Conservation (phyloP, 345 rosid species). For the Aurinia saxatilis region DNA sequence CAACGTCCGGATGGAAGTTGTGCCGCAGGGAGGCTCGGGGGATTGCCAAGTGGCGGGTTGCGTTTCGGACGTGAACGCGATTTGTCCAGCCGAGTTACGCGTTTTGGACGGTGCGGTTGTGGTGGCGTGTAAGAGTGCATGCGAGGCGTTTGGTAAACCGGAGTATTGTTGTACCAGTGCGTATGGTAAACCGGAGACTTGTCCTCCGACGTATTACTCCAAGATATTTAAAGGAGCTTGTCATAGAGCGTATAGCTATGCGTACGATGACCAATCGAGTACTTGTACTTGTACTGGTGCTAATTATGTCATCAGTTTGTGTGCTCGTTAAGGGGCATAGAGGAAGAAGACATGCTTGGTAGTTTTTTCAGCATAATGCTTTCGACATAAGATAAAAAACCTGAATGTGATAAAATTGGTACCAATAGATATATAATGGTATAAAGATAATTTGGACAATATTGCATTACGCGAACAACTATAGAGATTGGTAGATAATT, state of each 20-base stretch:
- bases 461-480: too few species aligned
- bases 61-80: slow-evolving; percentile 49
- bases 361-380: too few species aligned
- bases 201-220: slow-evolving; percentile 61
- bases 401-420: too few species aligned
- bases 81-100: slow-evolving; percentile 57
- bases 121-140: slow-evolving; percentile 87
- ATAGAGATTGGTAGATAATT: too few species aligned
- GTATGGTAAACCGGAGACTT: slow-evolving; percentile 49
- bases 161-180: slow-evolving; percentile 79
- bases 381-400: too few species aligned
- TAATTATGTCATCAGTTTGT: slow-evolving; percentile 63
- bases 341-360: too few species aligned
- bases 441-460: too few species aligned
- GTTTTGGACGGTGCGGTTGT: slow-evolving; percentile 31
- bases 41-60: slow-evolving; percentile 72
- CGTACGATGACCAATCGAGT: slow-evolving; percentile 81
- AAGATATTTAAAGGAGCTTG: slow-evolving; percentile 69
- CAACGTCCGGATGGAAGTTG: slow-evolving; percentile 58
- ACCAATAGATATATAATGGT: too few species aligned
- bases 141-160: slow-evolving; percentile 56
- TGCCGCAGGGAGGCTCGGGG: slow-evolving; percentile 52
- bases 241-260: slow-evolving; percentile 84
- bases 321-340: slow-evolving; percentile 13
- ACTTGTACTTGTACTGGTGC: slow-evolving; percentile 71